Evolutionary conservation across 345 rosid species (phyloP), one percentile per base, ranked within the genome.

Genomic region (Salix koriyanagi): DNA sequence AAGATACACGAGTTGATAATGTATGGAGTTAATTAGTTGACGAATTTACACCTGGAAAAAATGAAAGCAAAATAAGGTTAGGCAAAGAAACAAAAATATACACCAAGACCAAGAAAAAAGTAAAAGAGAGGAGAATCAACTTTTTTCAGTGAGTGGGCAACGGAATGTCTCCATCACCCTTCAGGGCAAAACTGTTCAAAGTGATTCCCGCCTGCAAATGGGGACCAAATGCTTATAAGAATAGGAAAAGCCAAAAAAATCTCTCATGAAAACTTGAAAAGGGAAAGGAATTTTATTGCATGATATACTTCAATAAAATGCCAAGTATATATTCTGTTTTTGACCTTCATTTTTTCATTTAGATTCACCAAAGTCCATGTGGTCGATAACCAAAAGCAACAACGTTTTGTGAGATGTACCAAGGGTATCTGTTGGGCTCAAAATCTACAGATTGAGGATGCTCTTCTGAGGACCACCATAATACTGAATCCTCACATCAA

Each of bases 151-250:
- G 84, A 82, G 85, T 84, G 87, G 88, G 92, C 86, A 87, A 90
- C 56, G 97, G 84, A 85, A 84, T 79, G 95, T 90, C 97, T 77
- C 94, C 84, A 84, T 91, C 93, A 89, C 86, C 84, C 93, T 79
- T 79, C 89, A 75, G 7, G 73, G 83, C 82, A 80, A 86, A 84
- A 77, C 78, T 76, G 82, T 83, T 86, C 84, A 87, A 88, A 80
- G 83, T 78, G 83, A 83, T 87, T 80, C 87, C 88, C 75, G 69
- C 84, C 90, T 89, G 94, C 91, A 86, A 82, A 76, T 72, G 85
- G 88, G 85, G 89, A 90, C 86, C 85, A 79, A 70, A 79, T 78
- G 82, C 82, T 82, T 72, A 79, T 79, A 52, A 76, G 67, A 60
- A 83, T 52, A 50, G 77, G 81, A 78, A 67, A 78, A 75, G 79